Evolutionary conservation across 768 basidiomycete genomes (phyloP).

Genomic region (Trametes gibbosa): DNA sequence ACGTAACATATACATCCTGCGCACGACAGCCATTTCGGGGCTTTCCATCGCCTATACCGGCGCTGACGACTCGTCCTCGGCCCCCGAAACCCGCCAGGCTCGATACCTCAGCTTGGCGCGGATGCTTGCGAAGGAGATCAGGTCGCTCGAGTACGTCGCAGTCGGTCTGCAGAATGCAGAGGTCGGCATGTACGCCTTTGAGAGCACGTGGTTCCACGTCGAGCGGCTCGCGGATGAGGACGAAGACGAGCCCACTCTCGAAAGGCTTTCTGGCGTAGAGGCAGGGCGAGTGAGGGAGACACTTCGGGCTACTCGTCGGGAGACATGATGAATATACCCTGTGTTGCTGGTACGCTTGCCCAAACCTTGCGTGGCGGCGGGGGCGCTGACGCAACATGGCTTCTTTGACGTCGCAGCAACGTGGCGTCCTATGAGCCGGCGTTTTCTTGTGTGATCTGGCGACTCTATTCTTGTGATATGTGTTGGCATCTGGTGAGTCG

Average conservation of each 20-base stretch:
- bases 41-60: conserved; percentile 13
- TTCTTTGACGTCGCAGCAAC: not conserved
- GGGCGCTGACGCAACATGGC: not conserved
- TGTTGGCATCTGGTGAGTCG: not conserved
- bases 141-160: conserved; percentile 12
- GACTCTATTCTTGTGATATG: not conserved
- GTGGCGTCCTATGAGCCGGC: not conserved
- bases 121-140: conserved; percentile 5
- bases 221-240: conserved; percentile 8
- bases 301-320: conserved; percentile 14
- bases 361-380: not conserved
- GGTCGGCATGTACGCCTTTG: conserved; percentile 7
- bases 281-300: conserved; percentile 11
- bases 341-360: not conserved
- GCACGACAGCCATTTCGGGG: conserved; percentile 8
- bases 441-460: not conserved
- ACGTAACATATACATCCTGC: conserved; percentile 14
- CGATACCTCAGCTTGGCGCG: conserved; percentile 6
- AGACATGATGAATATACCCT: not conserved
- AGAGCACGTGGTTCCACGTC: conserved; percentile 13
- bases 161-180: conserved; percentile 10
- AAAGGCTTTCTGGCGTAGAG: conserved; percentile 5
- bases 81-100: not conserved
- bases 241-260: conserved; percentile 2
- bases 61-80: not conserved